Evolutionary conservation across 768 basidiomycete species (phyloP), one percentile per base, ranked within the genome.

Genomic region (Podaxis sp.): DNA sequence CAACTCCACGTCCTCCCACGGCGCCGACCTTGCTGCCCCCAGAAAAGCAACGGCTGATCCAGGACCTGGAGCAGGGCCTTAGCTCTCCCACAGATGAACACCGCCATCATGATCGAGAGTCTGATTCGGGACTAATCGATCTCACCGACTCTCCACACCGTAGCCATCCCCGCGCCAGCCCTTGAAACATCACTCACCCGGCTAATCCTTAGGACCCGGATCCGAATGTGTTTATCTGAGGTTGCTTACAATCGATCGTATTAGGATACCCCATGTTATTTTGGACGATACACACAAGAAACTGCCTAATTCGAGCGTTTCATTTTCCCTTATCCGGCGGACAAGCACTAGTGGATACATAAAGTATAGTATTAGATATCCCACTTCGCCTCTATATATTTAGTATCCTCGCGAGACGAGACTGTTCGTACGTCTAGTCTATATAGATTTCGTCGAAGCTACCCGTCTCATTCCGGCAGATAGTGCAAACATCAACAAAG

Each of bases 401-500:
- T 57, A 37, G 9, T 61, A 40, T 49, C 52, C 46, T 27, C 37
- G 27, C 56, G 43, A 54, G 49, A 65, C 38, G 40, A 53, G 17
- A 43, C 37, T 51, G 6, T 59, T 57, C 40, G 40, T 22, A 56
- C 17, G 25, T 41, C 25, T 58, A 63, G 17, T 22, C 68, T 67
- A 74, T 64, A 70, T 66, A 55, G 76, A 72, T 72, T 75, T 77
- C 17, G 73, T 77, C 29, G 67, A 69, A 49, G 79, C 74, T 58
- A 86, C 73, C 12, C 76, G 72, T 68, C 75, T 80, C 90, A 93
- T 93, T 52, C 74, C 74, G 19, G 70, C 65, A 2, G 85, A 82
- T 57, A 94, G 75, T 22, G 75, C 74, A 15, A 83, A 70, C 90
- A 92, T 94, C 0, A 87, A 84, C 24, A 82, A 64, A 0, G 87